Base-by-base conservation (phyloP, 352 stramenopile genomes). In the Phytophthora boehmeriae region DNA sequence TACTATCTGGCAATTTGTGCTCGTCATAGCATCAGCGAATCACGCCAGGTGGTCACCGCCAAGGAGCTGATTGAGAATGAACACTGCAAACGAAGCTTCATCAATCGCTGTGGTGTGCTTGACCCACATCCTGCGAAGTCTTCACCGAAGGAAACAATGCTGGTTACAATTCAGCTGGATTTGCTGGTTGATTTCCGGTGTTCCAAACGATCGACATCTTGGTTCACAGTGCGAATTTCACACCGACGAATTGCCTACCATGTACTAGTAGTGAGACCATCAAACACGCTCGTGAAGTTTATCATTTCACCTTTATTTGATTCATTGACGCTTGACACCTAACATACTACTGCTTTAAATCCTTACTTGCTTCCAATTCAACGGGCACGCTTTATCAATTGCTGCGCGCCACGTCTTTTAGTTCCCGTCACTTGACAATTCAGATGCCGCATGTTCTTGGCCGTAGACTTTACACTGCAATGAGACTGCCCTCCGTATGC, bases 291-390 rank as follows among this genome's bases (percentile, higher is more conserved):
- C 2, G 8, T 13, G n/a, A 48, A 63, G 25, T 36, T 30, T 32
- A 57, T 46, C 42, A 57, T 50, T 70, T 54, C 14, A 66, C 58
- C 45, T 69, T 66, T 69, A 73, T 66, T 73, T 43, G 30, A 20
- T 54, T 48, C 25, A 56, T 59, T 25, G 36, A 51, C 55, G 56
- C 35, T 59, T 25, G 36, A 51, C 55, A 60, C 35, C 59, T 68
- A 61, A 56, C 57, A 64, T 72, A 66, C 46, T 48, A 62, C 19
- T 23, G 48, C 17, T 16, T 65, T 55, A 59, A 56, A 44, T 66
- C 55, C 4, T 68, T 65, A 69, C 59, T 65, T 63, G 49, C 36
- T 52, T 36, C 63, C n/a, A n/a, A n/a, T n/a, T 59, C 17, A 34
- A 36, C 28, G 36, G 38, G 20, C 46, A 8, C 50, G 34, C 62